A percentile compares a stretch with the other conserved stretches of the same genome.
These are phyloP conservation scores for Ceratobasidium sp. DNA, from an alignment of 1,284 basidiomycete species.

Conservation along the genomic window DNA sequence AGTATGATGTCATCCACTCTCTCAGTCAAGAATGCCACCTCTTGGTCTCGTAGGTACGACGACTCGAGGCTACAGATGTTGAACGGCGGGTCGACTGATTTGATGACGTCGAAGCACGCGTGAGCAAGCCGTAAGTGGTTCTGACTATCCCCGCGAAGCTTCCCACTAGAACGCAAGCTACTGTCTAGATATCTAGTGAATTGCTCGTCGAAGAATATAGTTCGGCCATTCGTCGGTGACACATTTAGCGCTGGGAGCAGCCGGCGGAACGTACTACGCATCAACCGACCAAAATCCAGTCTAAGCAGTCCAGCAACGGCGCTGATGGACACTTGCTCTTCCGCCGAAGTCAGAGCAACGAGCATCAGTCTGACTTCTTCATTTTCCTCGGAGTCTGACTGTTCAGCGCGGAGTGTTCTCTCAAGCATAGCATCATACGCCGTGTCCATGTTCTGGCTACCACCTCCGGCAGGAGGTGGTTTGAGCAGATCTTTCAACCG, in stretches of 20 bases:
- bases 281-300: background rate
- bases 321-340: background rate
- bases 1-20: background rate
- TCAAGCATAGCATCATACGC: too few relatives aligned
- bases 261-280: background rate
- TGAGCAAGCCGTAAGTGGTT: background rate
- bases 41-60: constrained; percentile 4
- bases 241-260: background rate
- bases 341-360: background rate
- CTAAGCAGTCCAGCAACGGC: background rate
- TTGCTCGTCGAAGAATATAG: background rate
- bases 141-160: background rate
- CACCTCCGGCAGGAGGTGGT: too few relatives aligned
- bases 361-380: background rate
- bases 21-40: background rate
- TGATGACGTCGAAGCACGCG: background rate
- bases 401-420: too few relatives aligned
- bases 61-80: constrained; percentile 28
- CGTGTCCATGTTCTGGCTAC: background rate
- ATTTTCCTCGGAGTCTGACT: background rate
- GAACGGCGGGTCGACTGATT: background rate
- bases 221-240: background rate
- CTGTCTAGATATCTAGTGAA: background rate
- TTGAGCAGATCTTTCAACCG: background rate
- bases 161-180: background rate